These are phyloP conservation scores for Aspergillus bertholletiae DNA, from an alignment of 495 filamentous ascomycete genomes.

Conservation along the genomic window DNA sequence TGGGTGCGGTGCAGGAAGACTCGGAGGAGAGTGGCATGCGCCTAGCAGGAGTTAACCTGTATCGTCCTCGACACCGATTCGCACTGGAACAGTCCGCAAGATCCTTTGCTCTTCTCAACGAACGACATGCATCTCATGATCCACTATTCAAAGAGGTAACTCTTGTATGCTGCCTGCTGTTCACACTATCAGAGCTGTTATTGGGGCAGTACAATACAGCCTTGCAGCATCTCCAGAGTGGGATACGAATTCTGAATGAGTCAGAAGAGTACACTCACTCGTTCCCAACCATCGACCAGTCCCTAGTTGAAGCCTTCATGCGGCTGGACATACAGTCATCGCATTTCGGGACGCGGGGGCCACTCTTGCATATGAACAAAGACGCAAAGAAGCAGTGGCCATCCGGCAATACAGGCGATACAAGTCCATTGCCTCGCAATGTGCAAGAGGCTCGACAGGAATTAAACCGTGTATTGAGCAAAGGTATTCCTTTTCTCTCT, in stretches of 20 bases:
- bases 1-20: neutral
- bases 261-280: neutral
- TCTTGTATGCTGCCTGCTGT: neutral
- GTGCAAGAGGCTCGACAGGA: neutral
- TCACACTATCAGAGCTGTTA: neutral
- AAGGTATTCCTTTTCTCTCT: neutral
- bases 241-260: neutral
- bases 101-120: neutral
- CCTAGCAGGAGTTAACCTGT: neutral
- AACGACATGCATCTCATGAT: neutral
- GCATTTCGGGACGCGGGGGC: neutral
- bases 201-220: neutral
- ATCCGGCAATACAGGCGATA: neutral
- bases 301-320: neutral
- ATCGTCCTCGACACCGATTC: neutral
- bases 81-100: neutral
- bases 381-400: neutral
- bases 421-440: neutral
- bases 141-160: neutral
- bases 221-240: neutral
- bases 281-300: neutral
- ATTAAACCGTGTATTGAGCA: neutral
- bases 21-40: neutral
- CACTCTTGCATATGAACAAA: neutral
- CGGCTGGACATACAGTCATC: neutral